A percentile compares a stretch with the other conserved stretches of the same genome.
Conservation (phyloP, 1,284 basidiomycete genomes). For the Leccinum subrobustum region DNA sequence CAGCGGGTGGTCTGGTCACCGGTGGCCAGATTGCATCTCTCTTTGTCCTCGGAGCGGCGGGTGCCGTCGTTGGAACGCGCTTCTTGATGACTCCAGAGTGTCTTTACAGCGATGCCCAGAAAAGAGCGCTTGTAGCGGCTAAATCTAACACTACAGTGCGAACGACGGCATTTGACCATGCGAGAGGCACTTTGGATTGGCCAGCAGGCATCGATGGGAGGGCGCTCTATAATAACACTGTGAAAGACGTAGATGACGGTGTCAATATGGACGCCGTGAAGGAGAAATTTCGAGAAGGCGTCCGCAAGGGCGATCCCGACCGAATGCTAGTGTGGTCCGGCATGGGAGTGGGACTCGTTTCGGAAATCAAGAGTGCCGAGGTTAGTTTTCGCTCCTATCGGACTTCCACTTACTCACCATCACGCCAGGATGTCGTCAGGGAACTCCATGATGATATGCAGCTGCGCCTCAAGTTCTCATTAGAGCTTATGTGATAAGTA, state of each 20-base stretch:
- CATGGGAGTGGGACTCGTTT: slow-evolving; percentile 60
- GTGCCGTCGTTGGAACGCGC: slow-evolving; percentile 69
- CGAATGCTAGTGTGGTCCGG: slow-evolving; percentile 71
- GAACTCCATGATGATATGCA: slow-evolving; percentile 48
- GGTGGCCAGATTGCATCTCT: slow-evolving; percentile 64
- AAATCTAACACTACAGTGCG: slow-evolving; percentile 50
- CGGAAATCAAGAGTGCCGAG: slow-evolving; percentile 53
- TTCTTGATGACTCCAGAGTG: slow-evolving; percentile 69
- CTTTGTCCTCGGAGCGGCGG: slow-evolving; percentile 63
- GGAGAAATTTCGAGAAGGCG: slow-evolving; percentile 44
- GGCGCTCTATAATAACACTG: slow-evolving; percentile 44
- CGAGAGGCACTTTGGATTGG: slow-evolving; percentile 61
- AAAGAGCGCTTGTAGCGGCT: slow-evolving; percentile 54
- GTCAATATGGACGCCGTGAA: slow-evolving; percentile 45
- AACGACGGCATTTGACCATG: slow-evolving; percentile 65
- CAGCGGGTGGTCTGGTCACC: slow-evolving; percentile 51
- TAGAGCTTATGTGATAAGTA: slow-evolving; percentile 22
- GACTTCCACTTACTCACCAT: slow-evolving; percentile 5
- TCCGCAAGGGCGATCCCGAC: slow-evolving; percentile 43
- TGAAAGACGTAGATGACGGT: slow-evolving; percentile 57
- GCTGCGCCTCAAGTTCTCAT: slow-evolving; percentile 32
- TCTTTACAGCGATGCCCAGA: slow-evolving; percentile 55
- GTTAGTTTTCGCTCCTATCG: slow-evolving; percentile 37
- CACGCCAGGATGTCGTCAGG: slow-evolving; percentile 45
- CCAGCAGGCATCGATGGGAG: slow-evolving; percentile 65